A percentile compares a stretch with the other conserved stretches of the same genome.
These are phyloP conservation scores for Psidium guajava DNA, from an alignment of 345 rosid species.

Conservation along the genomic window DNA sequence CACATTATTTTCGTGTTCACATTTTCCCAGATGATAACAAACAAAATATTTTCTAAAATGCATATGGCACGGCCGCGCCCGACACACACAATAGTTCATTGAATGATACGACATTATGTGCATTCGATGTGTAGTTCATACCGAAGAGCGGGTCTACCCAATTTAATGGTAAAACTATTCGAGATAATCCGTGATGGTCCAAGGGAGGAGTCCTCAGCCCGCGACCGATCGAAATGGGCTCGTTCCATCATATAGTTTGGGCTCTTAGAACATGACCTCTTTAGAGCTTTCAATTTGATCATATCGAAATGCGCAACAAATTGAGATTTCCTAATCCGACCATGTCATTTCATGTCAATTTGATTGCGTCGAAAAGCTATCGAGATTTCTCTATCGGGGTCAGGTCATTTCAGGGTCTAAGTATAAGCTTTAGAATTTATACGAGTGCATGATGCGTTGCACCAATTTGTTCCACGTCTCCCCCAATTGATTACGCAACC, in stretches of 20 bases:
- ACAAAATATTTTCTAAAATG: background rate
- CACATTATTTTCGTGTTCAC: background rate
- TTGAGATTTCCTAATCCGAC: background rate
- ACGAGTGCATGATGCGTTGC: background rate
- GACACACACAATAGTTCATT: background rate
- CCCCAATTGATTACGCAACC: background rate
- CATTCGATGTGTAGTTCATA: background rate
- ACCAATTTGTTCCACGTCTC: background rate
- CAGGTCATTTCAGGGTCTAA: background rate
- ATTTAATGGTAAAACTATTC: background rate
- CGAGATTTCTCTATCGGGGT: background rate
- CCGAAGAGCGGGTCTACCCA: background rate
- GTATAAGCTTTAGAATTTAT: background rate
- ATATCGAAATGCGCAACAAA: background rate
- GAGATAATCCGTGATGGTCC: background rate
- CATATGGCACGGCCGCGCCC: too few relatives aligned
- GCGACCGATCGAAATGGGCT: background rate
- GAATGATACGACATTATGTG: background rate
- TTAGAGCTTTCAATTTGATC: background rate
- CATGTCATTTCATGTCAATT: background rate
- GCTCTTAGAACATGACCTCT: background rate
- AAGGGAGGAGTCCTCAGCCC: too few relatives aligned
- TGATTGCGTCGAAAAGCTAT: background rate
- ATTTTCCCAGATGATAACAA: background rate
- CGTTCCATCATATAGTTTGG: background rate